These are phyloP conservation scores for Brassica hybrid DNA, from an alignment of 441 rosid genomes.

Conservation along the genomic window DNA sequence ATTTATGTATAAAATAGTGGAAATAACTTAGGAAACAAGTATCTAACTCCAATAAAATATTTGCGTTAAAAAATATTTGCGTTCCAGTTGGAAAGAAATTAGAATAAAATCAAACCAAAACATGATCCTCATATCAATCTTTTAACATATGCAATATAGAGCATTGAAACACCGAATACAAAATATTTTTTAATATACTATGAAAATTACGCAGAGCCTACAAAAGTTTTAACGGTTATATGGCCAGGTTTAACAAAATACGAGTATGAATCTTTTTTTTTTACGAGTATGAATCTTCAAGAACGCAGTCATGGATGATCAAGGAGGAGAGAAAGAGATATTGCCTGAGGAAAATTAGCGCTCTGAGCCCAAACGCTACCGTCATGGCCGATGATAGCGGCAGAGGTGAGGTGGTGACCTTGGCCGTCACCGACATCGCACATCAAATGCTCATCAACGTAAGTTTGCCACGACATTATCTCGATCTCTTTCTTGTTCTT, in stretches of 20 bases:
- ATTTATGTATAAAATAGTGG: background rate
- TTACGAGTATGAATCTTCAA: background rate
- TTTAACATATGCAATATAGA: no score
- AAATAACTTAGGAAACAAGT: background rate
- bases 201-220: no score
- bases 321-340: background rate
- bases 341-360: constrained; percentile 56
- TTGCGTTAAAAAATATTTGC: no score
- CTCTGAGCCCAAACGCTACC: constrained; percentile 72
- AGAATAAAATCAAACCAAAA: background rate
- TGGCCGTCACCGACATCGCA: constrained; percentile 62
- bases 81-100: no score
- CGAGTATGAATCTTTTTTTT: background rate
- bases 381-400: constrained; percentile 60
- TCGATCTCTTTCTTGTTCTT: constrained; percentile 30
- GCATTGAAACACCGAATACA: no score
- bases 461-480: constrained; percentile 64
- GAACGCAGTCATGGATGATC: constrained; percentile 1
- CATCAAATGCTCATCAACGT: constrained; percentile 66
- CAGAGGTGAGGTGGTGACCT: constrained; percentile 52
- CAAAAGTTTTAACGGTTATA: no score
- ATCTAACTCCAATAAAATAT: background rate
- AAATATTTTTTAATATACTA: no score
- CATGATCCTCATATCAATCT: background rate
- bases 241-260: background rate